Evolutionary conservation across 2,329 filamentous ascomycete species (phyloP).

Genomic region (Botrytis fragariae): DNA sequence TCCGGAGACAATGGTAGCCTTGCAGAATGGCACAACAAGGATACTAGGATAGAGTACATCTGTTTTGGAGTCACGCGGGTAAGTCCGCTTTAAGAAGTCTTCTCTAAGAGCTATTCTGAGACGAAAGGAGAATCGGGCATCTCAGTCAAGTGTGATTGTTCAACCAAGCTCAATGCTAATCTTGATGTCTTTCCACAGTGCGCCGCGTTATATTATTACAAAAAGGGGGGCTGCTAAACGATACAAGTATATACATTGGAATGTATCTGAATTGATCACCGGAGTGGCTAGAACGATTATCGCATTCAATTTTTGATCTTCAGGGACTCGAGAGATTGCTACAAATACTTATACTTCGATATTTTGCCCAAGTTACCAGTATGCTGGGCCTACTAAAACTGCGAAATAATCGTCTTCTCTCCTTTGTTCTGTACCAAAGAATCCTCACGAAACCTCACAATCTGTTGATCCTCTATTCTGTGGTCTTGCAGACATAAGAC

Average conservation of each 20-base stretch:
- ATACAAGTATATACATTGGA: background rate
- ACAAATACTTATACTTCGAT: background rate
- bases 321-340: background rate
- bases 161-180: background rate
- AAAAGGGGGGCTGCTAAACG: background rate
- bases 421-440: background rate
- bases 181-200: background rate
- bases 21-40: background rate
- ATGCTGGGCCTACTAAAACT: background rate
- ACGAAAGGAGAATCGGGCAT: background rate
- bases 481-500: background rate
- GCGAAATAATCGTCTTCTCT: background rate
- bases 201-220: background rate
- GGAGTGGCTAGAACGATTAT: background rate
- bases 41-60: background rate
- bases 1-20: constrained; percentile 2
- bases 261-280: background rate
- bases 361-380: background rate
- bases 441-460: background rate
- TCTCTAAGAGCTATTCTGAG: background rate
- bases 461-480: background rate
- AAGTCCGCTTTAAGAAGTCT: background rate
- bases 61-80: background rate
- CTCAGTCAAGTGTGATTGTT: too few relatives aligned
- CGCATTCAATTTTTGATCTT: background rate